phyloP scores from a whole-genome alignment of 179 eudicot species.

The Spergularia azorica region DNA sequence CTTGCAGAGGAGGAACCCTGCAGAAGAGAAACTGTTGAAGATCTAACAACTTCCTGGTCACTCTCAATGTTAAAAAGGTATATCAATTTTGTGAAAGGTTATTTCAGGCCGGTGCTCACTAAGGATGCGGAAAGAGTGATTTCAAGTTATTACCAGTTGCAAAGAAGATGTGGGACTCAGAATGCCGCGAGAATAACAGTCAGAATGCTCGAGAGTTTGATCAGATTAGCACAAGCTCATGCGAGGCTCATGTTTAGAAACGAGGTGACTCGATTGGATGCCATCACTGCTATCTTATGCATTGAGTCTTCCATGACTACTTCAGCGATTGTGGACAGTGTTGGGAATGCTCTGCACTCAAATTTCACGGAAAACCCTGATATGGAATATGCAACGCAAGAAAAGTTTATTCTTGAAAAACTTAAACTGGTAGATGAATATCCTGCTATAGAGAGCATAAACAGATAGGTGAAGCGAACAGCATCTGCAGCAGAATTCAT shows the following conservation, averaged over 20 bases:
- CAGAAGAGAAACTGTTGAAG: conserved; percentile 46
- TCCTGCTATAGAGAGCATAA: background rate
- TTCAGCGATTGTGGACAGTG: conserved; percentile 85
- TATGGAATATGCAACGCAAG: conserved; percentile 79
- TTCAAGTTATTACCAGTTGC: conserved; percentile 86
- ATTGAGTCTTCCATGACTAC: conserved; percentile 97
- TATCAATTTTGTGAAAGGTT: conserved; percentile 71
- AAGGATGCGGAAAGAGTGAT: conserved; percentile 89
- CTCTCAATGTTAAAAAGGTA: conserved; percentile 84
- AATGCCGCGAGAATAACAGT: conserved; percentile 95
- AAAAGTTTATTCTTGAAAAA: conserved; percentile 66
- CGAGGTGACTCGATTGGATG: conserved; percentile 81
- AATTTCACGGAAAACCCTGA: conserved; percentile 88
- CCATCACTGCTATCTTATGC: conserved; percentile 87
- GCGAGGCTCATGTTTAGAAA: conserved; percentile 93
- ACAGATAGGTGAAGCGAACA: background rate
- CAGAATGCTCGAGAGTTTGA: conserved; percentile 94
- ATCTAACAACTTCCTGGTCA: conserved; percentile 63
- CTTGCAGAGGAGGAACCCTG: conserved; percentile 64
- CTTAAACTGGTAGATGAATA: conserved; percentile 51
- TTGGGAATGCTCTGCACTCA: conserved; percentile 84
- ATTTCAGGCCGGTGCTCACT: conserved; percentile 77
- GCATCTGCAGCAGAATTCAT: background rate
- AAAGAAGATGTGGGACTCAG: conserved; percentile 75
- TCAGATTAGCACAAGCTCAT: conserved; percentile 95